phyloP scores from a whole-genome alignment of 2,329 filamentous ascomycete genomes.

The Penicillium sp. region DNA sequence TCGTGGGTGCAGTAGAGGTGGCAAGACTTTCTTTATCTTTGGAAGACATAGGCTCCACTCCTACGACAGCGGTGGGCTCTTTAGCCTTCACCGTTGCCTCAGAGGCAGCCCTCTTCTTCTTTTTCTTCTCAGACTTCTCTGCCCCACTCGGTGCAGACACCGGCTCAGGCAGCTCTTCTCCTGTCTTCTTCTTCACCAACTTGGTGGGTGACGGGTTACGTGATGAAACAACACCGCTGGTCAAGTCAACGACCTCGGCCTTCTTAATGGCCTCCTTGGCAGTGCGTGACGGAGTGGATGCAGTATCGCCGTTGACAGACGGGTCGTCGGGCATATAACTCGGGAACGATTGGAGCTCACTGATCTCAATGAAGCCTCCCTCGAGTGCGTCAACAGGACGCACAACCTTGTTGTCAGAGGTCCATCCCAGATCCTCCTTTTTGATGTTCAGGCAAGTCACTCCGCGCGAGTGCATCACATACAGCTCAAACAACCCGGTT shows the following conservation, averaged over 20 bases:
- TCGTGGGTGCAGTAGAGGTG: constrained; percentile 16
- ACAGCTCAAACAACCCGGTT: constrained; percentile 83
- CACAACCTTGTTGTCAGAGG: constrained; percentile 82
- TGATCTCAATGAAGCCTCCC: constrained; percentile 70
- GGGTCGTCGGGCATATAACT: constrained; percentile 39
- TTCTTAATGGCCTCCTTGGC: constrained; percentile 44
- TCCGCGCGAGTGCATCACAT: constrained; percentile 95
- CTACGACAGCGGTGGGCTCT: constrained; percentile 23
- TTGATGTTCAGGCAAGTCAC: constrained; percentile 87
- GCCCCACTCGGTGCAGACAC: constrained; percentile 24
- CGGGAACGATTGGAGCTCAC: constrained; percentile 60
- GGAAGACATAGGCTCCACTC: constrained; percentile 15
- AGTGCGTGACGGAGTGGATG: constrained; percentile 33
- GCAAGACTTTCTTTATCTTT: constrained; percentile 16
- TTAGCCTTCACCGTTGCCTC: constrained; percentile 51
- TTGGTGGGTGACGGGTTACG: constrained; percentile 41
- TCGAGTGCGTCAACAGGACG: constrained; percentile 72
- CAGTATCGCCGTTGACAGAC: constrained; percentile 47
- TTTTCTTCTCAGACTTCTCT: constrained; percentile 67
- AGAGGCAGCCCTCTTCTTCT: constrained; percentile 57
- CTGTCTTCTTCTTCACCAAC: constrained; percentile 43
- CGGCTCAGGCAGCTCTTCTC: constrained; percentile 33
- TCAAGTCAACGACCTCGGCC: constrained; percentile 23
- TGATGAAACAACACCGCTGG: constrained; percentile 23
- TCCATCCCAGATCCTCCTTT: constrained; percentile 88